Conservation (phyloP, 176 grass and related monocot genomes). For the Zizania latifolia region DNA sequence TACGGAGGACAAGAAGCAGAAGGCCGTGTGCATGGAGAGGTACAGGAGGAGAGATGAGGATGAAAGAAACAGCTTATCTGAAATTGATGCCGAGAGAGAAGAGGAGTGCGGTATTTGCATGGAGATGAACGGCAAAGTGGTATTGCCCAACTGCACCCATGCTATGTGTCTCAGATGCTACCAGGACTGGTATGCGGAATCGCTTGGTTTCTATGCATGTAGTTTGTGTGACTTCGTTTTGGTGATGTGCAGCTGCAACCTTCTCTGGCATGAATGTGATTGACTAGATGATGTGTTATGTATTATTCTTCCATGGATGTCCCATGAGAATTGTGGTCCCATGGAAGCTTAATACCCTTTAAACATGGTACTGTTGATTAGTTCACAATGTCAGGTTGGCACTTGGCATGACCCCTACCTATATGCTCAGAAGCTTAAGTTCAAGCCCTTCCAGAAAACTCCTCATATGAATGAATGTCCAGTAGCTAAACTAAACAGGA, state of each 20-base stretch:
- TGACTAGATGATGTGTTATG: background rate
- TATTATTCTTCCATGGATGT: constrained; percentile 5
- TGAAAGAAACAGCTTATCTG: constrained; percentile 40
- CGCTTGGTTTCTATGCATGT: constrained; percentile 9
- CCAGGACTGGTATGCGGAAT: constrained; percentile 44
- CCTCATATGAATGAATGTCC: constrained; percentile 5
- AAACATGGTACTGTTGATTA: constrained; percentile 7
- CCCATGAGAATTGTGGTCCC: background rate
- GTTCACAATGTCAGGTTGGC: constrained; percentile 1
- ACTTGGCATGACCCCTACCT: background rate
- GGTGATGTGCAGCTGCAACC: constrained; percentile 21
- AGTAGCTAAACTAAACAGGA: constrained; percentile 3
- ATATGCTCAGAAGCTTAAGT: background rate
- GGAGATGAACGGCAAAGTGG: constrained; percentile 78
- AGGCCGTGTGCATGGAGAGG: constrained; percentile 54
- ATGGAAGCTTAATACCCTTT: background rate
- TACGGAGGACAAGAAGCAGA: constrained; percentile 68
- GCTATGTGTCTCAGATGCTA: constrained; percentile 71
- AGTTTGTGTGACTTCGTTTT: constrained; percentile 20
- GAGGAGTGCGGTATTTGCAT: constrained; percentile 89
- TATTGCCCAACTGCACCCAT: constrained; percentile 76
- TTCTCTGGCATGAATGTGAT: background rate
- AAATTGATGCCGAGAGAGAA: constrained; percentile 78
- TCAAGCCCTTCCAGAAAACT: background rate
- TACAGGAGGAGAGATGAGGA: constrained; percentile 64